phyloP scores from a whole-genome alignment of 768 basidiomycete genomes.

The Cyclocybe cylindracea region DNA sequence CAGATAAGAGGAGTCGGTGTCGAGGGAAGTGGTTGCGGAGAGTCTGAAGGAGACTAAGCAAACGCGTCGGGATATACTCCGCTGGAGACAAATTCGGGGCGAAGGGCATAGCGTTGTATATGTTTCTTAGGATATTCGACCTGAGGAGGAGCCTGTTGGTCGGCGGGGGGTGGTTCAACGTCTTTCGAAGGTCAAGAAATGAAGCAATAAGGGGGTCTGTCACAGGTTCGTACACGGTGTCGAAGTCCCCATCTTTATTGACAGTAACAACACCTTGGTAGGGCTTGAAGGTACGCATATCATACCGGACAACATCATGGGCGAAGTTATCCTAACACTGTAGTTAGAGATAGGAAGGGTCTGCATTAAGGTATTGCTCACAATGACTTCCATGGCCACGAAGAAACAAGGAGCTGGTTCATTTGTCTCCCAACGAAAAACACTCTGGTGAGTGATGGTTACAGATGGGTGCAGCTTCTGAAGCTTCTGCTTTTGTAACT shows the following conservation, averaged over 20 bases:
- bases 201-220: constrained; percentile 83
- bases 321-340: constrained; percentile 85
- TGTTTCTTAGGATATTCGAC: constrained; percentile 56
- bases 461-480: constrained; percentile 64
- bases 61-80: constrained; percentile 92
- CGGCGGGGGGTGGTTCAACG: constrained; percentile 57
- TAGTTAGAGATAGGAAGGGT: not conserved
- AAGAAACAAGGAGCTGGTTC: constrained; percentile 90
- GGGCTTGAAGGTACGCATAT: constrained; percentile 75
- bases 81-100: constrained; percentile 85
- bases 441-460: constrained; percentile 70
- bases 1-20: constrained; percentile 92
- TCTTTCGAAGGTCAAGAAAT: constrained; percentile 69
- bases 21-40: constrained; percentile 85
- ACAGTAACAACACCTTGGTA: constrained; percentile 83
- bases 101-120: constrained; percentile 79
- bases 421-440: constrained; percentile 80
- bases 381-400: constrained; percentile 92
- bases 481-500: constrained; percentile 71
- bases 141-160: constrained; percentile 55
- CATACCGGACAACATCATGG: constrained; percentile 93
- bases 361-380: constrained; percentile 40
- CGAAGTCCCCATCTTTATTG: constrained; percentile 79
- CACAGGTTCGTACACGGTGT: constrained; percentile 79
- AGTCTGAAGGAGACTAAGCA: constrained; percentile 80